These are phyloP conservation scores for Phytophthora uliginosa DNA, from an alignment of 352 stramenopile genomes.

Conservation along the genomic window DNA sequence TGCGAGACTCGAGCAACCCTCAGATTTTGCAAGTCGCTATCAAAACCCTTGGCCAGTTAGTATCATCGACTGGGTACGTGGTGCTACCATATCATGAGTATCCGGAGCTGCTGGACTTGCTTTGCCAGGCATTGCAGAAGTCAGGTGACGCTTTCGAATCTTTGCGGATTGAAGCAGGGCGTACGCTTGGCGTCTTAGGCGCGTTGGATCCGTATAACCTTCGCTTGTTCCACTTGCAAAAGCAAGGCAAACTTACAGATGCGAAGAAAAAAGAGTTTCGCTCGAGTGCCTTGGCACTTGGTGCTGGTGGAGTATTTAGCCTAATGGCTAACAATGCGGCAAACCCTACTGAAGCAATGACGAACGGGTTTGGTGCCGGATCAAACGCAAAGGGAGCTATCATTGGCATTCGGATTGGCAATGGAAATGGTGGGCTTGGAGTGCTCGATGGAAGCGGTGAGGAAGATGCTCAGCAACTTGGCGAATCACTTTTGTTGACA, in stretches of 20 bases:
- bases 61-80: slow-evolving; percentile 88
- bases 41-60: slow-evolving; percentile 85
- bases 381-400: slow-evolving; percentile 19
- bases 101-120: slow-evolving; percentile 81
- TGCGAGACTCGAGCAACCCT: slow-evolving; percentile 86
- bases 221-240: slow-evolving; percentile 84
- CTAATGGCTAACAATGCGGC: slow-evolving; percentile 25
- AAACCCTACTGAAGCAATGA: slow-evolving; percentile 22
- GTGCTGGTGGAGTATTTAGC: slow-evolving; percentile 42
- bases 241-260: slow-evolving; percentile 79
- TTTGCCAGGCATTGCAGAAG: slow-evolving; percentile 84
- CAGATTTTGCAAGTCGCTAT: slow-evolving; percentile 90
- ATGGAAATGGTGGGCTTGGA: slow-evolving; percentile 35
- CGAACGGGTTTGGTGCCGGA: slow-evolving; percentile 26
- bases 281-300: slow-evolving; percentile 46
- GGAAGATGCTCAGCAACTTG: slow-evolving; percentile 57
- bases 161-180: slow-evolving; percentile 82
- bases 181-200: slow-evolving; percentile 84
- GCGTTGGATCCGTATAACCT: slow-evolving; percentile 90
- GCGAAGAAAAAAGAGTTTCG: slow-evolving; percentile 81
- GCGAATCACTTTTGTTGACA: slow-evolving; percentile 58
- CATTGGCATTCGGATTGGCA: slow-evolving; percentile 53
- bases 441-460: slow-evolving; percentile 48
- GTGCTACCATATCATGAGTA: slow-evolving; percentile 89
- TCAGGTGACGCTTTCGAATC: slow-evolving; percentile 83